Evolutionary conservation across 768 basidiomycete genomes (phyloP).

Genomic region (Hygrophoropsis aurantiaca): DNA sequence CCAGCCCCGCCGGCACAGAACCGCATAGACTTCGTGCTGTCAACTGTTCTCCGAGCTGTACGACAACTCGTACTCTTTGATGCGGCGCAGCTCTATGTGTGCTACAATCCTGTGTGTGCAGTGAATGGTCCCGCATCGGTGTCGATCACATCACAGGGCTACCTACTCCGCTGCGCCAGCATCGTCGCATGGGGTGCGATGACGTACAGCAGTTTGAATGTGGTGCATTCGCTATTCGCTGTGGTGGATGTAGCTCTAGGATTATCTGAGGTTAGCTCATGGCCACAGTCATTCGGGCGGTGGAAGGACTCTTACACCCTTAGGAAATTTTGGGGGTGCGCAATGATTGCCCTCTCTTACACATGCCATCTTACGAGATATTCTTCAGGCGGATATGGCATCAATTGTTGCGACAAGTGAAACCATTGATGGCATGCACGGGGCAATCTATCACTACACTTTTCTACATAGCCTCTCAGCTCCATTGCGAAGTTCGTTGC

Average conservation of each 20-base stretch:
- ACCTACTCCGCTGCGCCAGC: neutral
- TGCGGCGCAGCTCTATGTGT: constrained; percentile 7
- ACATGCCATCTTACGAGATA: no score
- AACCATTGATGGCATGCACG: constrained; percentile 1
- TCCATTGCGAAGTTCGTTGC: constrained; percentile 26
- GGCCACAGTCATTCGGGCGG: constrained; percentile 38
- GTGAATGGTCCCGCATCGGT: neutral
- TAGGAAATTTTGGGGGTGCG: constrained; percentile 42
- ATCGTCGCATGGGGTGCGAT: neutral
- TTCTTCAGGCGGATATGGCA: constrained; percentile 35
- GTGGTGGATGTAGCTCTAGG: constrained; percentile 10
- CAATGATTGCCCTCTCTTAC: no score
- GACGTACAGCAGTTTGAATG: neutral
- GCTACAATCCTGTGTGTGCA: constrained; percentile 9
- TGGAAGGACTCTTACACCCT: constrained; percentile 36
- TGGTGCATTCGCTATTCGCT: neutral
- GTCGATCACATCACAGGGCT: no score
- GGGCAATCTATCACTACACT: neutral
- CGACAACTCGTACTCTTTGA: constrained; percentile 14
- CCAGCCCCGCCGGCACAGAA: constrained; percentile 10
- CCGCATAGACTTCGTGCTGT: constrained; percentile 22
- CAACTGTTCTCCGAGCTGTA: constrained; percentile 11
- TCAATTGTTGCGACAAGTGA: constrained; percentile 36
- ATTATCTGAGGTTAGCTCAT: constrained; percentile 32
- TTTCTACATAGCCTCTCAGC: constrained; percentile 21